These are phyloP conservation scores for Fusarium coicis DNA, from an alignment of 2,329 filamentous ascomycete species.

Conservation along the genomic window DNA sequence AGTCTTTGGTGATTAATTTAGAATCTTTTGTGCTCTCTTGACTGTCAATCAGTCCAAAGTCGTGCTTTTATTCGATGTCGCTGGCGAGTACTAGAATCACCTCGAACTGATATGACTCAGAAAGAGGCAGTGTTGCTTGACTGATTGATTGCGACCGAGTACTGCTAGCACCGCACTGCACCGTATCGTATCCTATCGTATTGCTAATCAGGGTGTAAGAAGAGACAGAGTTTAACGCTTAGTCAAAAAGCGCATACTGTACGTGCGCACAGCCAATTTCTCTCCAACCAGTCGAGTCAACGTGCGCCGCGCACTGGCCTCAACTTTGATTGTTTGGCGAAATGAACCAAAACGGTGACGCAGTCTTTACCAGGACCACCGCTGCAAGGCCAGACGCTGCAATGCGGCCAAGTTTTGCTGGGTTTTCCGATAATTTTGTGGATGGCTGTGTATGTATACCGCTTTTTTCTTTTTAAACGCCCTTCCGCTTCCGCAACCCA, in stretches of 20 bases:
- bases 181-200: not conserved
- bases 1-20: slow-evolving; percentile 6
- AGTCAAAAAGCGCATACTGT: slow-evolving; percentile 40
- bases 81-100: slow-evolving; percentile 19
- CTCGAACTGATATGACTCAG: slow-evolving; percentile 23
- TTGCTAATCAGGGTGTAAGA: slow-evolving; percentile 39
- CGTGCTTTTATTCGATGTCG: not conserved
- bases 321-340: slow-evolving; percentile 27
- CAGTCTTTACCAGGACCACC: slow-evolving; percentile 34
- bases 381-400: slow-evolving; percentile 32
- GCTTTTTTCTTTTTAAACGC: slow-evolving; percentile 18
- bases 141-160: not conserved
- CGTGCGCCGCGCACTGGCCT: slow-evolving; percentile 40
- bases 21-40: not conserved
- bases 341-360: slow-evolving; percentile 43
- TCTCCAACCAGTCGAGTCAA: slow-evolving; percentile 33
- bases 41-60: not conserved
- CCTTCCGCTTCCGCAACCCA: slow-evolving; percentile 33
- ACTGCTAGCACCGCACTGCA: not conserved
- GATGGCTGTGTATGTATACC: slow-evolving; percentile 22
- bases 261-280: slow-evolving; percentile 23
- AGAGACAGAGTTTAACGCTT: slow-evolving; percentile 28
- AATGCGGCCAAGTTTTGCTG: slow-evolving; percentile 38
- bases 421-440: slow-evolving; percentile 20
- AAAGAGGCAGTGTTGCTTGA: slow-evolving; percentile 35